Evolutionary conservation across 1,284 basidiomycete species (phyloP), one percentile per base, ranked within the genome.

Genomic region (Schizopora paradoxa): DNA sequence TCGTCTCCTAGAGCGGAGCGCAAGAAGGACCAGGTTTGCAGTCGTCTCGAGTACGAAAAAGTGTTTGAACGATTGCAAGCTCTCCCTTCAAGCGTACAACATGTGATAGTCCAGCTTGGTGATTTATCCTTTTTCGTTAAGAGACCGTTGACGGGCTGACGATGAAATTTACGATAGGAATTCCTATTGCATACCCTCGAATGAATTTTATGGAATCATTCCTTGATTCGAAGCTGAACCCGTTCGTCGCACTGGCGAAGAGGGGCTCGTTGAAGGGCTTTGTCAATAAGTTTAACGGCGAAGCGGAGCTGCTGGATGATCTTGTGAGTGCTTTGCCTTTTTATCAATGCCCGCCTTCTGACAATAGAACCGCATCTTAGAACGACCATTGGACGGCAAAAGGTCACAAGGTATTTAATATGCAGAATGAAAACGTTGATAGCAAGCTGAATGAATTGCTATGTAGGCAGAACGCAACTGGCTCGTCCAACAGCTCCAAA

Each of bases 311-410:
- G 32, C 73, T 96, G 43, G 93, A 98, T 65, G 93, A 97, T 67
- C 72, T 96, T 62, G 84, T 84, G 52, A 42, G 76, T 58, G 4
- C 25, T 40, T 2, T 27, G 23, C 2, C 36, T n/a, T 34, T 18
- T 5, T 23, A 10, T 13, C 19, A 29, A n/a, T 43, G 14, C 29
- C 34, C 14, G 10, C 28, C 28, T 8, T 51, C 14, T 19, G 26
- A 25, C 13, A 36, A 16, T 16, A 14, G 39, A 32, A 32, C 21
- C 29, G 32, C 10, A 21, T 32, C 39, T n/a, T 47, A 86, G 82
- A 91, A 91, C 57, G 91, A 93, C 59, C 90, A 92, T 58, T 93
- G 90, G 90, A 91, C 89, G 7, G 78, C 88, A 19, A 82, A 82
- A 51, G 61, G 66, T 3, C 91, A 93, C 63, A 94, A 89, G 69